Evolutionary conservation across 2,329 filamentous ascomycete species (phyloP), one percentile per base, ranked within the genome.

Genomic region (Talaromyces sp.): DNA sequence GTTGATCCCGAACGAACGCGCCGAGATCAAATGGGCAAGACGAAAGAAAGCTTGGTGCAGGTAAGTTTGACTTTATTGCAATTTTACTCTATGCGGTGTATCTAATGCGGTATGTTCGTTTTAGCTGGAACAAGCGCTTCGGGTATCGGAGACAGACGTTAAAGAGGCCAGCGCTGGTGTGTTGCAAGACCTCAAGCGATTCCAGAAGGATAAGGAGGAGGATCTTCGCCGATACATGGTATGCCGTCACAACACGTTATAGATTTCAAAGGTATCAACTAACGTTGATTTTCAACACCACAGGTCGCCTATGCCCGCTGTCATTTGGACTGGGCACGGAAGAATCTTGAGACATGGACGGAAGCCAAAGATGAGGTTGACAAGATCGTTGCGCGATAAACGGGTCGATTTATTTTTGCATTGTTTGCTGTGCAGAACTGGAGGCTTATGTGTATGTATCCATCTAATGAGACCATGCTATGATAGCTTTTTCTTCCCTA

Each of bases 141-240:
- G 91, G 33, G 92, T 89, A 4, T 89, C 91, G 4, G 91, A 92
- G 62, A 87, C 91, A 67, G 94, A 99, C 70, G 94, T 97, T 61
- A 92, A 89, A 71, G 91, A 97, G 67, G 94, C 94, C 8, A 97
- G 91, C 69, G 80, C 84, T 2, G 95, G 91, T 54, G 90, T 97
- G 4, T 75, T 99, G 65, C 88, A 89, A 67, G 94, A 99, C 70
- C 78, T 99, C 60, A 91, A 91, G 77, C 81, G 94, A 61, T 99
- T 99, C 75, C 95, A 99, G 74, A 81, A 80, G 60, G 92, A 97
- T 75, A 99, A 99, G 75, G 95, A 99, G 75, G 91, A 93, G 53
- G 94, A 99, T 71, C 73, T 99, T 67, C 87, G 86, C 69, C 85
- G 89, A 62, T 97, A 97, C 72, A 99, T 99, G 94, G 94, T 97